Conservation (phyloP, 2,329 filamentous ascomycete genomes). For the Bipolaris bicolor region DNA sequence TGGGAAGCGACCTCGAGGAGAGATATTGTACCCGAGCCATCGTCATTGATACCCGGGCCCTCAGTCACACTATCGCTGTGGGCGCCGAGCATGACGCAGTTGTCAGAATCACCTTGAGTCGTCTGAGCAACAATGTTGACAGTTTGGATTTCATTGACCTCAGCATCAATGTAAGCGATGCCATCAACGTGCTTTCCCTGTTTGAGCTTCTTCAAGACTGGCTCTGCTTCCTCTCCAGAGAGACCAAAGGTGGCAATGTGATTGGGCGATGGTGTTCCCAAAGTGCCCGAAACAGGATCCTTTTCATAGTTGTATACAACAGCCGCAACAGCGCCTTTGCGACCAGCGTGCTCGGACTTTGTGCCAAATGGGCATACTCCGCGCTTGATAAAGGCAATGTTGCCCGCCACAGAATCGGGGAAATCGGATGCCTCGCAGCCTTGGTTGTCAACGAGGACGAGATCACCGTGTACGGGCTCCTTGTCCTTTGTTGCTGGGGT, state of each 20-base stretch:
- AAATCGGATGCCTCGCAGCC: constrained; percentile 61
- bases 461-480: constrained; percentile 44
- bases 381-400: constrained; percentile 74
- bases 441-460: constrained; percentile 44
- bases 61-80: constrained; percentile 51
- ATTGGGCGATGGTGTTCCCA: constrained; percentile 67
- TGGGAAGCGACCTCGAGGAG: constrained; percentile 50
- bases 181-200: constrained; percentile 52
- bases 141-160: constrained; percentile 58
- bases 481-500: constrained; percentile 48
- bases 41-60: constrained; percentile 53
- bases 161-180: constrained; percentile 55
- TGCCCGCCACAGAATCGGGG: constrained; percentile 63
- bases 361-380: constrained; percentile 74
- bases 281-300: constrained; percentile 67
- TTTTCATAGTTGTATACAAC: constrained; percentile 77
- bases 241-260: constrained; percentile 73
- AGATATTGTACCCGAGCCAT: constrained; percentile 50
- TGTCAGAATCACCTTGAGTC: constrained; percentile 47
- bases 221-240: constrained; percentile 65
- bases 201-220: constrained; percentile 59
- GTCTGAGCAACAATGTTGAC: constrained; percentile 52
- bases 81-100: constrained; percentile 51
- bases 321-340: constrained; percentile 73
- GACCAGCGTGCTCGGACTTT: constrained; percentile 73